Conservation (phyloP, 805 yeast species). For the Saccharomycopsis oosterbeekiorum region DNA sequence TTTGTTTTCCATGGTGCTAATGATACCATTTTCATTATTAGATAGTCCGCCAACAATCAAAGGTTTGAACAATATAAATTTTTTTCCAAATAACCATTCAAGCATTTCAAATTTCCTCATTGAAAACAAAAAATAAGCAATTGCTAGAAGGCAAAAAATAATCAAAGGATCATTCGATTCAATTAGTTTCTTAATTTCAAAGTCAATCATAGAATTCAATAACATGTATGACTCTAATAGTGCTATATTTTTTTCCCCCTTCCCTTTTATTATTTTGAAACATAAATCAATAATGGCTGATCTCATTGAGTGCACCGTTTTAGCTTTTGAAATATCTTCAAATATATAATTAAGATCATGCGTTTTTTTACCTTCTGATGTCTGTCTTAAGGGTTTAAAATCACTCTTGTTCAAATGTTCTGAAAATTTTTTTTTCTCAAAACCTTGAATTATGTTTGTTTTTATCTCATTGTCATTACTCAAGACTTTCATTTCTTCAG, state of each 20-base stretch:
- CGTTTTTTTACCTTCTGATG: neutral
- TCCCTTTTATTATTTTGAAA: neutral
- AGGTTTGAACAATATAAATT: neutral
- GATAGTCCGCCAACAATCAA: neutral
- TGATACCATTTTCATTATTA: neutral
- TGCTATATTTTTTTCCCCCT: neutral
- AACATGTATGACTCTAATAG: neutral
- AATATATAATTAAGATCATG: neutral
- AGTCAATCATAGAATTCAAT: neutral
- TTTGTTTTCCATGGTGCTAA: neutral
- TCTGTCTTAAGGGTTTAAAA: neutral
- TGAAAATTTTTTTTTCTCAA: neutral
- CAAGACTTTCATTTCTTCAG: neutral
- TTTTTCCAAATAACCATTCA: neutral
- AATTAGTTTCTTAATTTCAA: neutral
- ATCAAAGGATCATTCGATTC: neutral
- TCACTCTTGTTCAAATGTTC: neutral
- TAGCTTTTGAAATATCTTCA: neutral
- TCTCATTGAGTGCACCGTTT: neutral
- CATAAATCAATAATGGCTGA: neutral
- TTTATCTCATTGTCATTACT: neutral
- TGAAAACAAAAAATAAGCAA: neutral
- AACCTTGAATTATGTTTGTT: neutral
- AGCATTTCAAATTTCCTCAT: neutral
- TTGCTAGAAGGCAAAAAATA: neutral